Evolutionary conservation across 495 filamentous ascomycete species (phyloP), one percentile per base, ranked within the genome.

Genomic region (Podospora pseudopauciseta): DNA sequence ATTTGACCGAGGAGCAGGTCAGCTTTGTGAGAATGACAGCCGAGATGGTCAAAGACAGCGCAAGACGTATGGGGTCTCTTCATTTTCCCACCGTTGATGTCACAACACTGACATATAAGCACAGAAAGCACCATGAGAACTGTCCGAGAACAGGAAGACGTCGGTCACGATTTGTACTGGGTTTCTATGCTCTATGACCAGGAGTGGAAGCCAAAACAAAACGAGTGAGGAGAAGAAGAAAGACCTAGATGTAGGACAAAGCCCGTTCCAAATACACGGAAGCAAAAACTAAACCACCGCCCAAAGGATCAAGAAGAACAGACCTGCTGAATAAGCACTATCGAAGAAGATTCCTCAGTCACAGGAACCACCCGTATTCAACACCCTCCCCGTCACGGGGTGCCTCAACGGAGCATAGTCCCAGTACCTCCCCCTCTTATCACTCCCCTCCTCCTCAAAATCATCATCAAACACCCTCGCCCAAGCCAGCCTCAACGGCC

Each of bases 101-200:
- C 13, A 20, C 15, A 0, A 30, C 16, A 62, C 9, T 68, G 49
- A 64, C 19, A 23, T 0, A 59, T 0, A 13, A 15, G 11, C 30
- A 1, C 61, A 73, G 71, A 56, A 6, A 26, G 63, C 3, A 30
- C 27, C 13, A 74, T 72, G 63, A 70, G 49, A 32, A 19, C 58
- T 11, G 65, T 44, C 16, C 66, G 73, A 16, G 64, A 73, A 13
- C 39, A 23, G 0, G 49, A 39, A 13, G 60, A 66, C 5, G 71
- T 71, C 6, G 73, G 73, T 13, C 55, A 70, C 30, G 73, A 73
- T 62, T 57, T 74, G 28, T 74, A 74, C 34, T 74, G 73, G 73
- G 55, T 74, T 26, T 74, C 73, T 18, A 74, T 74, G 73, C 71
- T 74, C 11, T 74, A 58, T 54, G 73, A 74, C 28, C 56, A 63